Evolutionary conservation across 345 rosid species (phyloP).

Genomic region (Iberis pinnata): DNA sequence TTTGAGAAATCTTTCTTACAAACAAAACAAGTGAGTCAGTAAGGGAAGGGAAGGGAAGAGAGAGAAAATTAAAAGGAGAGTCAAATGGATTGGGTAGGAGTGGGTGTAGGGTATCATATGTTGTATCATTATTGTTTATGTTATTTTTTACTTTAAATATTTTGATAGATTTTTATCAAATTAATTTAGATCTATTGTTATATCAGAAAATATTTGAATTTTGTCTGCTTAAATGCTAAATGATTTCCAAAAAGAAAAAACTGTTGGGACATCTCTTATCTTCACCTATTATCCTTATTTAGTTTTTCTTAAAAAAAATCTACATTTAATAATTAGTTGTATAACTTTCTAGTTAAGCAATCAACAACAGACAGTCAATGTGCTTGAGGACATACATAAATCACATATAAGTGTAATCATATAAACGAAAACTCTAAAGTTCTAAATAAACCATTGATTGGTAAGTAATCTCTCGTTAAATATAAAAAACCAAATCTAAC

Average conservation of each 20-base stretch:
- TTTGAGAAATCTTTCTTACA: background rate
- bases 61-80: slow-evolving; percentile 19
- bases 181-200: background rate
- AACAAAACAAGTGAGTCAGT: slow-evolving; percentile 29
- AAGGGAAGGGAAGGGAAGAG: slow-evolving; percentile 20
- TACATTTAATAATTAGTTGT: too few relatives aligned
- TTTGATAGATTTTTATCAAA: background rate
- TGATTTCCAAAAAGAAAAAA: background rate
- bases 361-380: too few relatives aligned
- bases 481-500: too few relatives aligned
- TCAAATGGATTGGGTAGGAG: slow-evolving; percentile 32
- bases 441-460: too few relatives aligned
- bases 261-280: background rate
- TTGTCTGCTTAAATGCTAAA: background rate
- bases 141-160: background rate
- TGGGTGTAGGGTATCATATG: slow-evolving; percentile 24
- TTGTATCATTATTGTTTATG: background rate
- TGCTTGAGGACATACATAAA: too few relatives aligned
- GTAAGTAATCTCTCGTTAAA: too few relatives aligned
- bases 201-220: too few relatives aligned
- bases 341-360: too few relatives aligned
- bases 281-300: background rate
- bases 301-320: too few relatives aligned
- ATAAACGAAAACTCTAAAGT: too few relatives aligned
- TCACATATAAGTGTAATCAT: too few relatives aligned